Evolutionary conservation across 805 yeast species (phyloP).

Genomic region (Pichia membranifaciens): DNA sequence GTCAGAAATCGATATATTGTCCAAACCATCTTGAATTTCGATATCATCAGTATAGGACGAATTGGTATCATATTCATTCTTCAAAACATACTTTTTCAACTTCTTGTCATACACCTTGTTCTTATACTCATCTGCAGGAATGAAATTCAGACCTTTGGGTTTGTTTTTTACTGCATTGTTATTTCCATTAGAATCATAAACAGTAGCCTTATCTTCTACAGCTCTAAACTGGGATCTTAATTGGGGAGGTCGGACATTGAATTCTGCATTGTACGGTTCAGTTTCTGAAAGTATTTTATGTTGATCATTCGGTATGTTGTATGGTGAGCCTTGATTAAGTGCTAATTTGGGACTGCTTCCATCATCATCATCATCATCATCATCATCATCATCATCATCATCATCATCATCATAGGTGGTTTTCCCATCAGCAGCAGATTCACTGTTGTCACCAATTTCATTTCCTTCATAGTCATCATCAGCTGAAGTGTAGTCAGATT

Average conservation of each 20-base stretch:
- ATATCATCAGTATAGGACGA: constrained; percentile 9
- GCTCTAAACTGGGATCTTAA: constrained; percentile 1
- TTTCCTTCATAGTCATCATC: no score
- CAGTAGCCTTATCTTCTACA: not conserved
- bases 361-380: not conserved
- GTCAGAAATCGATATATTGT: constrained; percentile 17
- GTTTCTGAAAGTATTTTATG: constrained; percentile 4
- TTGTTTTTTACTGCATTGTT: not conserved
- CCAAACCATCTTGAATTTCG: constrained; percentile 12
- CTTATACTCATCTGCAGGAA: constrained; percentile 28
- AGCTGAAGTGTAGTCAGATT: constrained; percentile 25
- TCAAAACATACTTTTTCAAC: constrained; percentile 22
- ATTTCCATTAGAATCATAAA: not conserved
- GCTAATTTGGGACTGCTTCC: not conserved
- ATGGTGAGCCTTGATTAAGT: no score
- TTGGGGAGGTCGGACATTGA: constrained; percentile 7
- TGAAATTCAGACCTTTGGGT: constrained; percentile 27
- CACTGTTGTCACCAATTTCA: not conserved
- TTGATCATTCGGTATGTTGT: no score
- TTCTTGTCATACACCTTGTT: constrained; percentile 28
- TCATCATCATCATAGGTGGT: not conserved
- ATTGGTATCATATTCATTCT: constrained; percentile 15
- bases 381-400: not conserved
- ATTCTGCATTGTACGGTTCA: constrained; percentile 2
- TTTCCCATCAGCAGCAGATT: not conserved